Evolutionary conservation across 352 stramenopile genomes (phyloP), one percentile per base, ranked within the genome.

Genomic region (Pythium volutum): DNA sequence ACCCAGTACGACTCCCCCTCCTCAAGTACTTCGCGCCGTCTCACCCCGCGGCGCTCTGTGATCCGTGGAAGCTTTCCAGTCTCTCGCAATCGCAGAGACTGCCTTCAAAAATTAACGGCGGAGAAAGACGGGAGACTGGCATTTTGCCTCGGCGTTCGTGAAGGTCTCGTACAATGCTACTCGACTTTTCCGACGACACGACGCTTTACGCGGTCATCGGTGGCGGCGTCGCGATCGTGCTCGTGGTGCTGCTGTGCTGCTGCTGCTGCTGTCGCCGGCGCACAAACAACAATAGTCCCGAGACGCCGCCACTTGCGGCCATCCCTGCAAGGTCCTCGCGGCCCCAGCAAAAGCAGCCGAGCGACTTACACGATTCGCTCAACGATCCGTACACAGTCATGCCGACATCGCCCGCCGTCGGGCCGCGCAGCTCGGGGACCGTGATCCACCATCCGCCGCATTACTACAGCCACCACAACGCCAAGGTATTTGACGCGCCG

Each of bases 141-240:
- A n/a, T n/a, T n/a, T n/a, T n/a, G n/a, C n/a, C n/a, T n/a, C n/a
- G n/a, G n/a, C n/a, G n/a, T n/a, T 48, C 8, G 36, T 43, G 42
- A 48, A 18, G 42, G 16, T n/a, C 18, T 16, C 10, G n/a, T 27
- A 16, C 8, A 45, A 60, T 60, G 56, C 11, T 10, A 5, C 18
- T 63, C 47, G 56, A 63, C 18, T 63, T 56, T 34, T 63, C 56
- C 3, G 46, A 55, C 26, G 56, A 63, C 46, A 56, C 47, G 34
- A 53, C 54, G n/a, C 56, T 55, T 25, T 63, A 63, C 25, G 38
- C 18, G 9, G 29, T 39, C 22, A 55, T 63, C 46, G 56, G 56
- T 23, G 47, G 3, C 33, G 56, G 56, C 12, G 56, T 31, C n/a
- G 34, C 14, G 16, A 2, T 63, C 34, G n/a, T 55, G 16, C 46